Evolutionary conservation across 768 basidiomycete species (phyloP), one percentile per base, ranked within the genome.

Genomic region (Calocybe cyanea): DNA sequence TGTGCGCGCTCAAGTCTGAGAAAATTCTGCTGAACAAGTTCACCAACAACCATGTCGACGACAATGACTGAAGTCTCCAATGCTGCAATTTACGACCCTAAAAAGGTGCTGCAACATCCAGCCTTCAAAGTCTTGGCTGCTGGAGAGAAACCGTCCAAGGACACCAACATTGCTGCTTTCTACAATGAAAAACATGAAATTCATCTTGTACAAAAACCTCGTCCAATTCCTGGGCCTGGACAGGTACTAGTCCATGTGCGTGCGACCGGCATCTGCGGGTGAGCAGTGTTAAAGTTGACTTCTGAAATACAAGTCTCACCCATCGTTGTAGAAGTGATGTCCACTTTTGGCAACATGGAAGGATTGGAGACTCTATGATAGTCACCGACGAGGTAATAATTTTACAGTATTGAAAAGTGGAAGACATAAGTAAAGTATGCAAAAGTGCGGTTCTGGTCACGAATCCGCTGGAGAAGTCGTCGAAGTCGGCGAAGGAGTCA

Each of bases 231-330:
- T 15, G 81, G 79, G 11, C 75, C 76, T 34, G 83, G 82, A 3
- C 81, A 85, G 53, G 83, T 85, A 21, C 67, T 84, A 6, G 60
- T 85, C 7, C 80, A 83, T 54, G 80, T 85, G 33, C 74, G 79
- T 36, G 78, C 83, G 7, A 85, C 81, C 11, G 83, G 83, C 1
- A 84, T 84, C 32, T 85, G 83, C 55, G 83, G 83, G 82, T 79
- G 53, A 43, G 76, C 62, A 28, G 25, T 28, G 25, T 6, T 28
- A 28, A n/a, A n/a, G n/a, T 6, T 33, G 23, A 21, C 20, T 11
- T 31, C 2, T 11, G 19, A 28, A 15, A 19, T 19, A 21, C 10
- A 23, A 9, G 28, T 14, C 14, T 31, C 4, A 19, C 15, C 7
- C 17, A 13, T 9, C 14, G 2, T 9, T 19, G 13, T 45, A 84